Base-by-base conservation (phyloP, 495 filamentous ascomycete genomes). In the Penicillium pulvis region DNA sequence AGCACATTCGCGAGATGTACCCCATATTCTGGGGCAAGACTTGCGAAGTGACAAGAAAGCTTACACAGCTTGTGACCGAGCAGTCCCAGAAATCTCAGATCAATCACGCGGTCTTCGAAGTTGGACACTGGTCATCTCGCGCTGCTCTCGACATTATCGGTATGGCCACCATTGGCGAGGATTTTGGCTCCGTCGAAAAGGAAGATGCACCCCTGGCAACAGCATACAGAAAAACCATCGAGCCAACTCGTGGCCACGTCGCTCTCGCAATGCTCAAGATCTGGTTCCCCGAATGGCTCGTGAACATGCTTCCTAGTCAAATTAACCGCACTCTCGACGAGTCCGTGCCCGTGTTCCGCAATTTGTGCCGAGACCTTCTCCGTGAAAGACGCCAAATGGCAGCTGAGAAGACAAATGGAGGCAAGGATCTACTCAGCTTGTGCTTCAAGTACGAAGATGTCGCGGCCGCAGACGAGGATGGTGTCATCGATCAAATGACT, bases 61-160 rank as follows among this genome's bases (percentile, higher is more conserved):
- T 46, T 8, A 46, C 43, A 23, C 19, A 46, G 23, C 43, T 23
- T 24, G 43, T 46, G 3, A 11, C 23, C 12, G 43, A 46, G 19
- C 23, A 41, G 39, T 24, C 43, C 2, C 10, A 46, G 23, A 1
- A 46, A 46, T 46, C 43, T 24, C 43, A 46, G 8, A 46, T 3
- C 11, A n/a, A 46, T 4, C 9, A 24, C 19, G 43, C 43, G 11
- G 19, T 46, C 6, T 46, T 46, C 19, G 47, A 50, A 30, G 24
- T 50, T 33, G 47, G 30, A 17, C 17, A 50, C 47, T 50, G 47
- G 47, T 8, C 47, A 33, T 50, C 47, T 50, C 47, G 47, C 8
- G 24, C 24, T 17, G 47, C 47, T 30, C 47, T 50, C 16, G 47
- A 50, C 24, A 33, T 50, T 31, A 50, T 50, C 33, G 47, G 47